A percentile compares a stretch with the other conserved stretches of the same genome.
Conservation (phyloP, 257 asterid genomes). For the Anisodus acutangulus region DNA sequence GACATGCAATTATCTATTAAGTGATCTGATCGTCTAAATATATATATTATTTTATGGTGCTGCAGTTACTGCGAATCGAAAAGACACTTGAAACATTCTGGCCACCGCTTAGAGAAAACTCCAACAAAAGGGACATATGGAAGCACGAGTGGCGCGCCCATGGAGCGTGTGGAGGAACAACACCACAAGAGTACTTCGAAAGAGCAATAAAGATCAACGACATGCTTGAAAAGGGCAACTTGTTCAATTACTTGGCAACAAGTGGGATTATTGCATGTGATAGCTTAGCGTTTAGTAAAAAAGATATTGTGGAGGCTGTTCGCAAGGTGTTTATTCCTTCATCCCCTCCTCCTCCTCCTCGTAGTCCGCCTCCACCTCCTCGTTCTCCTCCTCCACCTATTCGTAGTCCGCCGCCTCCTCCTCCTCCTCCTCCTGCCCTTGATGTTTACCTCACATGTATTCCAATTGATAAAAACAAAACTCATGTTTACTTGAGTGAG, state of each 20-base stretch:
- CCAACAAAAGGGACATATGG: background rate
- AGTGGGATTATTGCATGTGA: background rate
- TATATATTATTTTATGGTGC: no score
- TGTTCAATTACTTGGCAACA: slow-evolving; percentile 14
- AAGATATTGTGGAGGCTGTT: background rate
- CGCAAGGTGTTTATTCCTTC: background rate
- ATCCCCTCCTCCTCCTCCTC: background rate
- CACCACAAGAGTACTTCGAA: background rate
- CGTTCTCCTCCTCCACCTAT: background rate
- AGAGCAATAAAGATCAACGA: background rate
- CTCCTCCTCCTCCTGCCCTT: background rate
- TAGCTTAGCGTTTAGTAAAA: background rate
- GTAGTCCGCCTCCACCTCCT: background rate
- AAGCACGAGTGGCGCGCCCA: background rate
- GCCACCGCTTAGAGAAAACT: background rate
- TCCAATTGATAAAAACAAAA: background rate
- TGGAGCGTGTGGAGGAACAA: background rate
- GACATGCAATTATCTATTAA: no score
- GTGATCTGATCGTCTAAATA: no score
- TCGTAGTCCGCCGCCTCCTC: no score
- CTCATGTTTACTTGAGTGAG: background rate
- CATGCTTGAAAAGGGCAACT: background rate
- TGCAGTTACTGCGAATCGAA: background rate
- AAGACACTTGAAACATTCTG: background rate
- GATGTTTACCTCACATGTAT: background rate